These are phyloP conservation scores for Immersiella caudata DNA, from an alignment of 495 filamentous ascomycete species.

Conservation along the genomic window DNA sequence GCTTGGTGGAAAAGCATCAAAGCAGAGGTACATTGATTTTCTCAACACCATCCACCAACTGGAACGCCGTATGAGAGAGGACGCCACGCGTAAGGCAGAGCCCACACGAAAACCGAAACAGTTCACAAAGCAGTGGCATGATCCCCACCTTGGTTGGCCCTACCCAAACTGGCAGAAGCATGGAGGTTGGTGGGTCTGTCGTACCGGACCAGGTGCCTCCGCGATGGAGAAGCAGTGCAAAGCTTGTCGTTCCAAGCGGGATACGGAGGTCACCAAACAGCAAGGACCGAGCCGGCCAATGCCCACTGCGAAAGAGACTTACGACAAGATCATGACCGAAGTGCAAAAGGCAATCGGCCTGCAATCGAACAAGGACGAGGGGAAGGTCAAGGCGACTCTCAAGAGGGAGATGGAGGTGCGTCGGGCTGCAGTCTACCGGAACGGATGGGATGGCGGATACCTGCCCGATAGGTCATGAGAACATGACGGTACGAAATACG, in stretches of 20 bases:
- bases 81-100: not conserved
- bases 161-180: conserved; percentile 23
- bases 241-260: conserved; percentile 26
- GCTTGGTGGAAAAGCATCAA: conserved; percentile 16
- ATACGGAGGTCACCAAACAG: not conserved
- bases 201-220: conserved; percentile 35
- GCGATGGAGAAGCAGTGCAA: conserved; percentile 37
- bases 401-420: not conserved
- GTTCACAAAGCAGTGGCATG: conserved; percentile 41
- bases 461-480: not conserved
- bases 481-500: not conserved
- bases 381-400: conserved; percentile 5
- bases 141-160: conserved; percentile 36
- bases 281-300: not conserved
- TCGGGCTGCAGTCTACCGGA: not conserved
- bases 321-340: conserved; percentile 21
- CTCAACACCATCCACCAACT: conserved; percentile 11
- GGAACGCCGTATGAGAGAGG: conserved; percentile 9
- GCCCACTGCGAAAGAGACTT: conserved; percentile 8
- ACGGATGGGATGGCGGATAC: not conserved
- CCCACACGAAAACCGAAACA: conserved; percentile 11
- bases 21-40: conserved; percentile 22
- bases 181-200: conserved; percentile 49
- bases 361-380: conserved; percentile 6
- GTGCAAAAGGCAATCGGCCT: conserved; percentile 23